These are phyloP conservation scores for Ceratobasidium theobromae DNA, from an alignment of 1,284 basidiomycete species.

Conservation along the genomic window DNA sequence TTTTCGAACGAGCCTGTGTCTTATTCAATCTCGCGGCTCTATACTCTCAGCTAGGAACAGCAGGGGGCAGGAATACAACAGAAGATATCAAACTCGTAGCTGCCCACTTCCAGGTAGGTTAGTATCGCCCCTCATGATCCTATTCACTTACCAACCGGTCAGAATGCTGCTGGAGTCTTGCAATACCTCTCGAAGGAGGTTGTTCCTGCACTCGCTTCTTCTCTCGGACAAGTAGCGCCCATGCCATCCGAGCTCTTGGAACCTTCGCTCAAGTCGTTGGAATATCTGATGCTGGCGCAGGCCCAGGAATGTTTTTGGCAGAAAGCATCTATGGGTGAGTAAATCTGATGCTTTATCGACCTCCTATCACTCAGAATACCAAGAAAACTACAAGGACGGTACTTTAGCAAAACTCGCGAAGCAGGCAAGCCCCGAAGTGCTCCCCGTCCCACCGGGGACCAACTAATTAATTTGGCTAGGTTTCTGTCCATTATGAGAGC, in stretches of 20 bases:
- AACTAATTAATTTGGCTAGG: conserved; percentile 45
- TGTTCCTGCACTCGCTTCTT: conserved; percentile 57
- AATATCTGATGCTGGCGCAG: conserved; percentile 85
- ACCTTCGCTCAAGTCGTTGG: conserved; percentile 63
- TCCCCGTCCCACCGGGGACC: not conserved
- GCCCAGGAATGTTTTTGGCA: conserved; percentile 99
- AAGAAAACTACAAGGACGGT: conserved; percentile 61
- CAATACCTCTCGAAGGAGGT: conserved; percentile 62
- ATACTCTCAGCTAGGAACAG: conserved; percentile 69
- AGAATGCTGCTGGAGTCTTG: conserved; percentile 79
- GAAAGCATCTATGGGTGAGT: conserved; percentile 77
- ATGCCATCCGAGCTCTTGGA: conserved; percentile 64
- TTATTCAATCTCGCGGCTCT: conserved; percentile 85
- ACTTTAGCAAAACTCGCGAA: conserved; percentile 85
- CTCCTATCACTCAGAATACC: not conserved
- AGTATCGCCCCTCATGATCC: not conserved
- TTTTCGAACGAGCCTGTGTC: conserved; percentile 74
- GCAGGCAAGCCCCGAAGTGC: conserved; percentile 49
- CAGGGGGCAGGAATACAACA: conserved; percentile 66
- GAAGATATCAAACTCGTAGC: conserved; percentile 63
- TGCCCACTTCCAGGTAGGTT: conserved; percentile 32
- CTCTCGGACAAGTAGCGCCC: conserved; percentile 53
- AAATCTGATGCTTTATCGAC: not conserved
- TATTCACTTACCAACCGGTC: not conserved
- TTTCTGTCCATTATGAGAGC: conserved; percentile 66